Conservation (phyloP, 495 filamentous ascomycete species). For the Lasiosphaeria ovina region DNA sequence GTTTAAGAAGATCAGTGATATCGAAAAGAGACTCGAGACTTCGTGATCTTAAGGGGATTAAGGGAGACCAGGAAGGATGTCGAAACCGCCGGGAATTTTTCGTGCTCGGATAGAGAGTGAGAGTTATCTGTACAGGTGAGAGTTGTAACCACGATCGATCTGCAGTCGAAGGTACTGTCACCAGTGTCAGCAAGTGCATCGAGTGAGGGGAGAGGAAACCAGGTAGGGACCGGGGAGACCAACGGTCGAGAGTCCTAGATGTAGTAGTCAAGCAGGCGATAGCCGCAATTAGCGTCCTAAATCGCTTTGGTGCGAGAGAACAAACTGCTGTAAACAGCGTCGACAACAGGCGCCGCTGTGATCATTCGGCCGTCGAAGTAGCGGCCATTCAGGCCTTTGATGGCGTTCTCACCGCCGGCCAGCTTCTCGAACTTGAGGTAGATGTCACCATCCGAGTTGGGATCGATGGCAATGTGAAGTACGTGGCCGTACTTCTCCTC, state of each 20-base stretch:
- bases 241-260: slow-evolving; percentile 40
- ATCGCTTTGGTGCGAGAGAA: slow-evolving; percentile 83
- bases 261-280: slow-evolving; percentile 32
- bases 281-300: slow-evolving; percentile 55
- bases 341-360: slow-evolving; percentile 90
- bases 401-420: slow-evolving; percentile 90
- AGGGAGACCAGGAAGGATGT: too few relatives aligned
- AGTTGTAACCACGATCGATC: too few relatives aligned
- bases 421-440: slow-evolving; percentile 98
- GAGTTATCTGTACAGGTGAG: too few relatives aligned
- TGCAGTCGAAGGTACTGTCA: background rate
- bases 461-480: slow-evolving; percentile 94
- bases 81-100: too few relatives aligned
- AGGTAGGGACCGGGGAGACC: slow-evolving; percentile 9
- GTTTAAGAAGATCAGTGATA: too few relatives aligned
- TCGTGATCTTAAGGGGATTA: too few relatives aligned
- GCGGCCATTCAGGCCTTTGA: slow-evolving; percentile 94
- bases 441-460: slow-evolving; percentile 91
- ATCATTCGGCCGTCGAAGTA: slow-evolving; percentile 91
- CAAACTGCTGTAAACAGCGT: slow-evolving; percentile 96
- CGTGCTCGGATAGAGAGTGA: too few relatives aligned
- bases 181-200: background rate
- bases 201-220: slow-evolving; percentile 7
- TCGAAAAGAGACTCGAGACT: too few relatives aligned
- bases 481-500: slow-evolving; percentile 96